phyloP scores from a whole-genome alignment of 352 stramenopile species.

The Pythium oligandrum region DNA sequence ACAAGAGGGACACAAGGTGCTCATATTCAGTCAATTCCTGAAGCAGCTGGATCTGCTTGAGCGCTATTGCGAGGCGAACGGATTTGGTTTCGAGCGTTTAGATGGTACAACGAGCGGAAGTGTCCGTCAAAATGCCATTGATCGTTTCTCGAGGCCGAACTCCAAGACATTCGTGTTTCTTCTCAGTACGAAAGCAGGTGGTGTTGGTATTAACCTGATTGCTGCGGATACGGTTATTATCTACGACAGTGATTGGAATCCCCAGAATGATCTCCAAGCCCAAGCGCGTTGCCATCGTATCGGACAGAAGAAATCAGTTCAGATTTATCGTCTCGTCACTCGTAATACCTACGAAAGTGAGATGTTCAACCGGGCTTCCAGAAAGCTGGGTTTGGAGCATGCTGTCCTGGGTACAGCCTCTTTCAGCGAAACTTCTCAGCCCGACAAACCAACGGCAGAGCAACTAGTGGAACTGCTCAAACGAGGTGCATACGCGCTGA shows the following conservation, averaged over 20 bases:
- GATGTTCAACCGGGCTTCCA: constrained; percentile 98
- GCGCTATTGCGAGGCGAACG: constrained; percentile 89
- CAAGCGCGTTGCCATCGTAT: constrained; percentile 96
- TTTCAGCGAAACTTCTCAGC: constrained; percentile 85
- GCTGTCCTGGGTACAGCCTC: constrained; percentile 95
- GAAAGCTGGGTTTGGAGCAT: constrained; percentile 98
- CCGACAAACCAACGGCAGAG: constrained; percentile 80
- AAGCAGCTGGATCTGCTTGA: constrained; percentile 93
- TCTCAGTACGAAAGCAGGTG: constrained; percentile 96
- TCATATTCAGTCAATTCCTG: constrained; percentile 96
- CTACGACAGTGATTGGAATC: constrained; percentile 99
- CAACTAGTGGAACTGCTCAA: constrained; percentile 97
- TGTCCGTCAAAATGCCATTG: constrained; percentile 91
- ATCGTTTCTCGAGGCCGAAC: constrained; percentile 94
- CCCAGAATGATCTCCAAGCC: constrained; percentile 91
- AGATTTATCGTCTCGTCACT: constrained; percentile 97
- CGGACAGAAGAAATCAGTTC: constrained; percentile 98
- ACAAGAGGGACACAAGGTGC: constrained; percentile 89
- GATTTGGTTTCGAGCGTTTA: constrained; percentile 86
- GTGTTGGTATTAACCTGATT: constrained; percentile 98
- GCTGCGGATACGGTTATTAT: constrained; percentile 99
- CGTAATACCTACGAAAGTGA: constrained; percentile 99
- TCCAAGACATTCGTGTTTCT: constrained; percentile 98
- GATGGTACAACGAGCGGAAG: constrained; percentile 89
- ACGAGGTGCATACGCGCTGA: constrained; percentile 97